phyloP scores from a whole-genome alignment of 2,329 filamentous ascomycete species.

The Amauroascus verrucosus region DNA sequence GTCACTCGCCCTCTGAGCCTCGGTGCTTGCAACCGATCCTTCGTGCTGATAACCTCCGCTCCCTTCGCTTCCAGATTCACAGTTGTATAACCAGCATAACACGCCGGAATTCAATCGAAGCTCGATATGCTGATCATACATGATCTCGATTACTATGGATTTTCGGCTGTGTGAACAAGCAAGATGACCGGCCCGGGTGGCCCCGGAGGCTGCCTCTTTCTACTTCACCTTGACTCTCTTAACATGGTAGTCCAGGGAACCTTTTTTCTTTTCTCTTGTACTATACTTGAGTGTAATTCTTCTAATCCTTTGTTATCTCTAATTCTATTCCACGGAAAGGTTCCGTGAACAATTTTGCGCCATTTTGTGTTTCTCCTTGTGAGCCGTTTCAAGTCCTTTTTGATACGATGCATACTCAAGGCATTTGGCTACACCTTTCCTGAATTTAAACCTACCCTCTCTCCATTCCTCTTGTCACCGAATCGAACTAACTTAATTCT shows the following conservation, averaged over 20 bases:
- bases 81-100: not conserved
- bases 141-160: not conserved
- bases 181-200: not conserved
- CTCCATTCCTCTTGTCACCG: too few relatives aligned
- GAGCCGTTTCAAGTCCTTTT: not conserved
- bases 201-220: not conserved
- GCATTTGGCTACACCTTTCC: too few relatives aligned
- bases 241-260: not conserved
- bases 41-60: too few relatives aligned
- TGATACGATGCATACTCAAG: not conserved
- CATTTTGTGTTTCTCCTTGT: not conserved
- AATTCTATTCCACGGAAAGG: not conserved
- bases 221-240: too few relatives aligned
- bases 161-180: not conserved
- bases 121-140: not conserved
- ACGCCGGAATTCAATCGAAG: not conserved
- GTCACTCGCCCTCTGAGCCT: not conserved
- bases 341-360: not conserved
- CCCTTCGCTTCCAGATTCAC: not conserved
- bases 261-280: not conserved
- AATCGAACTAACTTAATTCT: too few relatives aligned
- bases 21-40: not conserved
- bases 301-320: not conserved
- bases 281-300: not conserved
- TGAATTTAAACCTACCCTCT: too few relatives aligned